phyloP scores from a whole-genome alignment of 345 rosid genomes.

The Rhodomyrtus tomentosa region DNA sequence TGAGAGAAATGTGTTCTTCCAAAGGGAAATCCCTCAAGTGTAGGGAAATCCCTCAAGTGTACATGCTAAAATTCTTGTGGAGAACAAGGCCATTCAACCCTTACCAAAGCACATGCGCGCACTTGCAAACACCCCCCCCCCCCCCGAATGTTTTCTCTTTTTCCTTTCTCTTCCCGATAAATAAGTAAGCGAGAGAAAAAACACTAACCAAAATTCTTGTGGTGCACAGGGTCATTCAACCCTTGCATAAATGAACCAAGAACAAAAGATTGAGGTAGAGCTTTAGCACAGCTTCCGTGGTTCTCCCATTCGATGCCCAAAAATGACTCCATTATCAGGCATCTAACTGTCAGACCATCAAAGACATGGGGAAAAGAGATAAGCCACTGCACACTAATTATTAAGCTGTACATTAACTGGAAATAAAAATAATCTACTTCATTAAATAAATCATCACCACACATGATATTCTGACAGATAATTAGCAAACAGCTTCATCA shows the following conservation, averaged over 20 bases:
- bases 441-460: not conserved
- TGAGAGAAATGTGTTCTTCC: not conserved
- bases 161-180: too few relatives aligned
- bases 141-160: too few relatives aligned
- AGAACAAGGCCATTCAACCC: too few relatives aligned
- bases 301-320: conserved; percentile 61
- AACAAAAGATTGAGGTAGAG: conserved; percentile 61
- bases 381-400: not conserved
- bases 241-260: conserved; percentile 80
- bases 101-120: too few relatives aligned
- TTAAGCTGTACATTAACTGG: not conserved
- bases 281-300: conserved; percentile 40
- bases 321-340: conserved; percentile 91
- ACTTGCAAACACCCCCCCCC: too few relatives aligned
- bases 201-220: conserved; percentile 78
- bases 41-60: too few relatives aligned
- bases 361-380: not conserved
- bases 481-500: not conserved
- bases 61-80: too few relatives aligned
- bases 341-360: conserved; percentile 48
- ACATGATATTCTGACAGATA: not conserved
- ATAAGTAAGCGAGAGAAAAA: too few relatives aligned
- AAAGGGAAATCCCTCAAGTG: not conserved
- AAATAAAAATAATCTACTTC: not conserved
- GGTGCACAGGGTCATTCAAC: conserved; percentile 78